These are phyloP conservation scores for Exophiala xenobiotica DNA, from an alignment of 2,329 filamentous ascomycete species.

Conservation along the genomic window DNA sequence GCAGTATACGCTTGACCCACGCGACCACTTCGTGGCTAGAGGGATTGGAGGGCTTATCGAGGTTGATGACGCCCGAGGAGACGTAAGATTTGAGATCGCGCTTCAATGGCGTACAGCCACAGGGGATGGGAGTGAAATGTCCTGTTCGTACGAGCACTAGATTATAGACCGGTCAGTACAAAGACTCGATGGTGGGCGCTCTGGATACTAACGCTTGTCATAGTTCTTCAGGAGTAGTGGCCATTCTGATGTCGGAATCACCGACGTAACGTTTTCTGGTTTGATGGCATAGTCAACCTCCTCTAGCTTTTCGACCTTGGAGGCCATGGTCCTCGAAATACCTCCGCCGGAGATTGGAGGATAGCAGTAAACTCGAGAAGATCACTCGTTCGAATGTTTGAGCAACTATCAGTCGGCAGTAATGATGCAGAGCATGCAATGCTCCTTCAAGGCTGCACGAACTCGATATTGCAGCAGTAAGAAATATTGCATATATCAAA, in stretches of 20 bases:
- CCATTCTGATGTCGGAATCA: constrained; percentile 84
- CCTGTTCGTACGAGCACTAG: constrained; percentile 89
- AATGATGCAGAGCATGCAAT: constrained; percentile 9
- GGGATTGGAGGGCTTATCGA: constrained; percentile 95
- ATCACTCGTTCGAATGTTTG: background rate
- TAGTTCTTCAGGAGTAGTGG: constrained; percentile 95
- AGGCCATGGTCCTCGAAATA: constrained; percentile 23
- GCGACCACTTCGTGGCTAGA: constrained; percentile 98
- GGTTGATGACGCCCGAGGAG: constrained; percentile 96
- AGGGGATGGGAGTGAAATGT: constrained; percentile 95
- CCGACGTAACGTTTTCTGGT: constrained; percentile 76
- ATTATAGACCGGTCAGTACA: constrained; percentile 3
- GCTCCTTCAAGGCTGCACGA: background rate
- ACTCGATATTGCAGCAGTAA: background rate
- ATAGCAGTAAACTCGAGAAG: background rate
- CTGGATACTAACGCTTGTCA: constrained; percentile 70
- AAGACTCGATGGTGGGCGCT: constrained; percentile 23
- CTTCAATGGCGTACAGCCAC: constrained; percentile 85
- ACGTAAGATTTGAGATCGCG: constrained; percentile 97
- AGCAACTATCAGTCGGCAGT: background rate
- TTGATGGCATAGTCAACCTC: constrained; percentile 85
- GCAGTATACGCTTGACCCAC: constrained; percentile 97
- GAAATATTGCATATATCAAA: background rate
- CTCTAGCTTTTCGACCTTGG: constrained; percentile 24
- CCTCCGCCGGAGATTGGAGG: constrained; percentile 1